phyloP scores from a whole-genome alignment of 129 eudicot genomes.

The Deinandra increscens region DNA sequence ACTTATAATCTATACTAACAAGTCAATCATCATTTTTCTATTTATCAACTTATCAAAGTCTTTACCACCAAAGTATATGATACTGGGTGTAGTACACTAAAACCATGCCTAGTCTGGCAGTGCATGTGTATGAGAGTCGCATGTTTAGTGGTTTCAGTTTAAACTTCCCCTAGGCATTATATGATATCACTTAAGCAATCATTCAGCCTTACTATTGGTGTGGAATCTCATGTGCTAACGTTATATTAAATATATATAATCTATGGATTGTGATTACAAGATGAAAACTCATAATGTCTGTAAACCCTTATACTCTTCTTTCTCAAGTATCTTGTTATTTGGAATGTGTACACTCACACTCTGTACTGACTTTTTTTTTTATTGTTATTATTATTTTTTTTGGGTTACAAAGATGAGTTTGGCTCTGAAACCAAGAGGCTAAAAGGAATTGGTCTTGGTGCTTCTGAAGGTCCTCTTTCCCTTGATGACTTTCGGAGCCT shows the following conservation, averaged over 20 bases:
- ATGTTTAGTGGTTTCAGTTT: slow-evolving; percentile 16
- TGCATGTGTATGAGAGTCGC: background rate
- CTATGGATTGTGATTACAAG: slow-evolving; percentile 7
- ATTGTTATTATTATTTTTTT: too few relatives aligned
- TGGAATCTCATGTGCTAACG: background rate
- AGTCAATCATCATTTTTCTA: slow-evolving; percentile 12
- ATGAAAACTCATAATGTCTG: slow-evolving; percentile 1
- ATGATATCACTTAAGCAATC: background rate
- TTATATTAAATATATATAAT: background rate
- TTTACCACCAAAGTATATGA: background rate
- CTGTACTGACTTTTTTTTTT: slow-evolving; percentile 12
- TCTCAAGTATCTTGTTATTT: background rate
- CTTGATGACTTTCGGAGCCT: slow-evolving; percentile 95
- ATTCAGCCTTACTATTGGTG: background rate
- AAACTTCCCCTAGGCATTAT: background rate
- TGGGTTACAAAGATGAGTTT: slow-evolving; percentile 51
- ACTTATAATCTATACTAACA: background rate
- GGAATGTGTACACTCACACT: background rate
- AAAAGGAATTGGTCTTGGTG: slow-evolving; percentile 93
- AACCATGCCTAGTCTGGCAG: background rate
- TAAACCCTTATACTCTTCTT: background rate
- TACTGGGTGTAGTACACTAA: background rate
- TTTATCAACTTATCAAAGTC: background rate
- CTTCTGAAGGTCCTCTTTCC: slow-evolving; percentile 91
- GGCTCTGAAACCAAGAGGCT: slow-evolving; percentile 62